Conservation (phyloP, 805 yeast species). For the Blastobotrys chiropterorum region DNA sequence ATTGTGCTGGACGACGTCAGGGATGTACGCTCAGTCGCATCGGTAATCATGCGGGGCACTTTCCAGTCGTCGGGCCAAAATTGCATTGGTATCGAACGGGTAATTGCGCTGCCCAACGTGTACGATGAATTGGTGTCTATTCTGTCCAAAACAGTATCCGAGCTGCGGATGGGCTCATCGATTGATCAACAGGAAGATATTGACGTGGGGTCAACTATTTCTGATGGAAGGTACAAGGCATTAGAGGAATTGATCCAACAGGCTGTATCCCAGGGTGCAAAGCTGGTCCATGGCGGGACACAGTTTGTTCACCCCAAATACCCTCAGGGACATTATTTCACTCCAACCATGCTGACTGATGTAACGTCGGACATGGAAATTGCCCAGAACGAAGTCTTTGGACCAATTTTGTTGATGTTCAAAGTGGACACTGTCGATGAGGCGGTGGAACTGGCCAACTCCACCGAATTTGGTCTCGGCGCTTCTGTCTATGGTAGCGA, state of each 20-base stretch:
- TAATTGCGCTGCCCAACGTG: conserved; percentile 66
- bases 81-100: conserved; percentile 95
- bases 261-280: conserved; percentile 80
- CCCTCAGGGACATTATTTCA: conserved; percentile 91
- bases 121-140: conserved; percentile 58
- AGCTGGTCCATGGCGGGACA: conserved; percentile 71
- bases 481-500: conserved; percentile 78
- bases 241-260: conserved; percentile 62
- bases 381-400: conserved; percentile 89
- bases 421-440: conserved; percentile 60
- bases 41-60: conserved; percentile 87
- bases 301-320: conserved; percentile 81
- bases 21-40: conserved; percentile 44
- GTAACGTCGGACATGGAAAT: conserved; percentile 72
- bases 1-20: conserved; percentile 77
- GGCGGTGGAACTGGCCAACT: conserved; percentile 73
- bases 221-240: conserved; percentile 62
- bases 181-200: conserved; percentile 86
- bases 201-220: conserved; percentile 95
- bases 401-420: conserved; percentile 80
- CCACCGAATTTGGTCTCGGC: conserved; percentile 86
- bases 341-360: conserved; percentile 81
- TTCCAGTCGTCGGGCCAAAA: conserved; percentile 98
- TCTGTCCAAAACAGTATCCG: conserved; percentile 50
- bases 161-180: conserved; percentile 77